Conservation (phyloP, 1,139 yeast species). For the Kurtzmaniella quercitrusa region DNA sequence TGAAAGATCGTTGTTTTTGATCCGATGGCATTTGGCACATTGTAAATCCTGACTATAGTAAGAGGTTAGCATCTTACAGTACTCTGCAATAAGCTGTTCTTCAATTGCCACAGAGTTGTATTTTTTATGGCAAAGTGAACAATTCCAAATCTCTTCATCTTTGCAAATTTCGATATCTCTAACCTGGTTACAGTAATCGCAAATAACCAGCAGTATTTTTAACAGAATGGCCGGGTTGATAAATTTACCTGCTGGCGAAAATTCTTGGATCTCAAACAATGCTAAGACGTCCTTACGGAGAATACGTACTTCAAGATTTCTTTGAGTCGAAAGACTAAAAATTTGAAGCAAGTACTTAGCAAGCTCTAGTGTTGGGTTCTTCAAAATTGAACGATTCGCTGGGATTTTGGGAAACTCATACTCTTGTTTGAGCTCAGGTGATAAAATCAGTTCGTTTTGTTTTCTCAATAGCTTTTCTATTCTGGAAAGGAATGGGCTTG, state of each 20-base stretch:
- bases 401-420: constrained; percentile 72
- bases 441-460: constrained; percentile 70
- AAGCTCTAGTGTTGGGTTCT: constrained; percentile 75
- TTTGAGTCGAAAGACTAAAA: constrained; percentile 58
- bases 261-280: constrained; percentile 78
- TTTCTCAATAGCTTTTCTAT: constrained; percentile 60
- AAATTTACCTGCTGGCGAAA: constrained; percentile 74
- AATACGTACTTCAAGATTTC: constrained; percentile 69
- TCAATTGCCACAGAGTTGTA: constrained; percentile 72
- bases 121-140: constrained; percentile 63
- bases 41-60: constrained; percentile 77
- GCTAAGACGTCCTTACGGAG: constrained; percentile 71
- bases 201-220: constrained; percentile 62
- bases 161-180: constrained; percentile 82
- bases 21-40: constrained; percentile 71
- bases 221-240: constrained; percentile 72
- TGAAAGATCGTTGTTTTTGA: constrained; percentile 68
- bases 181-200: constrained; percentile 74
- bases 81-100: constrained; percentile 68
- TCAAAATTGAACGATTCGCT: constrained; percentile 59
- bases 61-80: constrained; percentile 50
- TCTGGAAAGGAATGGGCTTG: constrained; percentile 64
- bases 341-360: constrained; percentile 76
- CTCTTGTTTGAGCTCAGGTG: constrained; percentile 59
- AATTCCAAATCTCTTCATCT: constrained; percentile 57